Percentiles rank a stretch among this genome's conserved stretches.
Conservation (phyloP, 2,329 filamentous ascomycete species). For the Trichophyton verrucosum region DNA sequence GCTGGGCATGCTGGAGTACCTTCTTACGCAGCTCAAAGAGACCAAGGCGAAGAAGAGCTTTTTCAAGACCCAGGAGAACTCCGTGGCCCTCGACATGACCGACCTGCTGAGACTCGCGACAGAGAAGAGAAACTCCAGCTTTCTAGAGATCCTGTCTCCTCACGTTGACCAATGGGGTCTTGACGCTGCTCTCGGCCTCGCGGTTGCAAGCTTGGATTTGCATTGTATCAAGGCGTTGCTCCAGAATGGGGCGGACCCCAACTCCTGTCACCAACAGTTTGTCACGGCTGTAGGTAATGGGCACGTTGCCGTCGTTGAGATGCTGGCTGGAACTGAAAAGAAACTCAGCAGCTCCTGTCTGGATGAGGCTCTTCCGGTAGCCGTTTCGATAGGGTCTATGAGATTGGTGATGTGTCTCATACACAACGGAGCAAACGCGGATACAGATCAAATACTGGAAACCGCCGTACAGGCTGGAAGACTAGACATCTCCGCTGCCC, state of each 20-base stretch:
- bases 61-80: conserved; percentile 8
- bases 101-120: conserved; percentile 10
- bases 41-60: conserved; percentile 11
- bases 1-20: conserved; percentile 12
- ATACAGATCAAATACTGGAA: conserved; percentile 9
- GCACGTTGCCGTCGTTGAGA: conserved; percentile 8
- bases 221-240: conserved; percentile 11
- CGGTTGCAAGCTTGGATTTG: conserved; percentile 9
- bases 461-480: conserved; percentile 25
- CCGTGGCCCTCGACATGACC: conserved; percentile 5
- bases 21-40: conserved; percentile 12
- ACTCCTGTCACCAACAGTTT: conserved; percentile 11
- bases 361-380: conserved; percentile 10
- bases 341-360: conserved; percentile 8
- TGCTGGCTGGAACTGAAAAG: conserved; percentile 11
- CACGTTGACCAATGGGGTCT: conserved; percentile 10
- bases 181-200: conserved; percentile 6
- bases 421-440: conserved; percentile 13
- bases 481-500: conserved; percentile 44
- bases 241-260: conserved; percentile 13
- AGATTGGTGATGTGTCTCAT: conserved; percentile 10
- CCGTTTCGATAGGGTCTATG: conserved; percentile 9
- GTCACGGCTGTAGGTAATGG: conserved; percentile 8
- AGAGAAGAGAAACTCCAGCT: conserved; percentile 7
- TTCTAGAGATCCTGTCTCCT: conserved; percentile 12